Evolutionary conservation across 768 basidiomycete species (phyloP), one percentile per base, ranked within the genome.

Genomic region (Panaeolus papilionaceus): DNA sequence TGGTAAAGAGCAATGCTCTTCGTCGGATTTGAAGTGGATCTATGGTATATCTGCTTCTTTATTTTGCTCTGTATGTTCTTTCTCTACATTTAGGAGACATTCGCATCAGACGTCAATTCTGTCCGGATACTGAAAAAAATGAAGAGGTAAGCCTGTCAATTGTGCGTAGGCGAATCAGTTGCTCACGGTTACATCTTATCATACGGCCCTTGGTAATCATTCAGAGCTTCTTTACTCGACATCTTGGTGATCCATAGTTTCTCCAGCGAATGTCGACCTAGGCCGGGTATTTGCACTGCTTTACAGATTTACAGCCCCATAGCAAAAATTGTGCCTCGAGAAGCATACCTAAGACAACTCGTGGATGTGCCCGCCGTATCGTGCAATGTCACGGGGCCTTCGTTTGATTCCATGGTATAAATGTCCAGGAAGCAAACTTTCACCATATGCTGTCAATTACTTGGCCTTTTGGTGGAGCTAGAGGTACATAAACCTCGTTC

Each of bases 201-300:
- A 58, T 33, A 58, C 20, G 28, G 54, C 26, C 54, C 33, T 58
- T 58, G 26, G 28, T 23, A 23, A 49, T 49, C 11, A 37, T 0
- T 14, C 28, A 58, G 54, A 58, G 14, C 28, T 58, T 58, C 26
- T 58, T 33, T 28, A 33, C 28, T 33, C 28, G 54, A 58, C 28
- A 58, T 33, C 12, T 58, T 58, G 54, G 33, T 58, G 54, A 58
- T 58, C 54, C 54, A 58, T 58, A 33, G 54, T 58, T 58, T 58
- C 14, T 58, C 54, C 54, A 58, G 11, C 11, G 8, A 49, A 33
- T 33, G 14, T 37, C 16, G 14, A 7, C 14, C 28, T 58, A 37
- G 12, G 28, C 54, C 54, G 54, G 28, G 26, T 58, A 23, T 51
- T 51, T 23, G 23, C 49, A 51, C 23, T 1, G 4, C 49, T 51